Evolutionary conservation across 2,329 filamentous ascomycete genomes (phyloP), one percentile per base, ranked within the genome.

Genomic region (Fusarium anthophilum): DNA sequence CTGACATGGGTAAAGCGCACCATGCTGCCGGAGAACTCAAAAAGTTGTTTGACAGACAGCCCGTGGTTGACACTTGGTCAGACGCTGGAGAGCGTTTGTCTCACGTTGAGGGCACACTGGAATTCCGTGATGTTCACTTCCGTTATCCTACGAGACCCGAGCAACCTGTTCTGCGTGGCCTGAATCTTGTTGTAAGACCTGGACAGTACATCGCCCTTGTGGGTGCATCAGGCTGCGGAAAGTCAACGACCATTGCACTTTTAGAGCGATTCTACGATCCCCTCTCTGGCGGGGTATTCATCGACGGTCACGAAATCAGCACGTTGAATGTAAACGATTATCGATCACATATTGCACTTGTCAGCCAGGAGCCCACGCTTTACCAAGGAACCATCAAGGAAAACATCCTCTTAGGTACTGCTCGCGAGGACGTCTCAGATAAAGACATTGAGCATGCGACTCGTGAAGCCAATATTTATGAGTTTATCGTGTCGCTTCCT

Each of bases 211-310:
- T 96, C 13, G 96, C 96, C 0, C 89, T 98, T 6, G 96, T 98
- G 14, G 96, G 96, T n/a, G 93, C 96, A 0, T 96, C 93, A 51
- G 96, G 96, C 6, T 98, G 95, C 79, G 96, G 96, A 66, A 98
- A 99, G 86, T 94, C 91, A 56, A 98, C 96, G 0, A 97, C 95
- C 0, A 97, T 98, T 80, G 93, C 94, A 8, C 87, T 98, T 8
- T 86, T 98, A 38, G 96, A 98, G 81, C 93, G 96, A 39, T 98
- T 98, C 85, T 98, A 98, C 80, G 95, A 98, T 77, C 94, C 95
- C 0, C 87, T 96, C 0, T 88, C 90, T 0, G 96, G 96, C 18
- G 91, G 91, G 20, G 87, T 99, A 39, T 94, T 91, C 66, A 87
- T 98, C 24, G 96, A 98, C 78, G 94, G 91, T 63, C 90, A 91